Percentiles rank a stretch among this genome's conserved stretches.
Conservation (phyloP, 2,329 filamentous ascomycete genomes). For the Xylariomycetidae sp. region DNA sequence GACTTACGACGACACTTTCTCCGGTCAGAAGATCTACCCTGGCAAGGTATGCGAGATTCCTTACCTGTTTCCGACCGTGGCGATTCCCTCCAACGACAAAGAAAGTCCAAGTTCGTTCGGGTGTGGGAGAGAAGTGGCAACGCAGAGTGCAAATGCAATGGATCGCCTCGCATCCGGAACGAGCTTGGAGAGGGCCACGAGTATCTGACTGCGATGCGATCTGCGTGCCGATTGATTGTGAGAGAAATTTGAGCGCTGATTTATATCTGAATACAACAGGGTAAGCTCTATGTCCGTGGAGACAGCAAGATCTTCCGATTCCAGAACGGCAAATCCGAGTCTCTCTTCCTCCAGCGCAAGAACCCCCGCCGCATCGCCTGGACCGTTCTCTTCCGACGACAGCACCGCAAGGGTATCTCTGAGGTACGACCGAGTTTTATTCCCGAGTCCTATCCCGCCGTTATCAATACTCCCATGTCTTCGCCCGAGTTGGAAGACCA, state of each 20-base stretch:
- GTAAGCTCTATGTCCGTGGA: conserved; percentile 98
- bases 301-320: conserved; percentile 99
- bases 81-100: conserved; percentile 22
- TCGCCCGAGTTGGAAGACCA: too few relatives aligned
- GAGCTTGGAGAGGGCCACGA: too few relatives aligned
- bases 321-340: conserved; percentile 99
- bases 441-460: too few relatives aligned
- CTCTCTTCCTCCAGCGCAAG: conserved; percentile 99
- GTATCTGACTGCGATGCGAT: too few relatives aligned
- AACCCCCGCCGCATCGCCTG: conserved; percentile 99
- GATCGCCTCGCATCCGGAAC: too few relatives aligned
- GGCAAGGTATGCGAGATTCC: conserved; percentile 51
- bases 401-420: conserved; percentile 99
- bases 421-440: conserved; percentile 66
- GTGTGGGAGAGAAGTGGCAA: conserved; percentile 3
- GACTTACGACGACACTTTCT: conserved; percentile 64
- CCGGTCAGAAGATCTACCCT: conserved; percentile 63
- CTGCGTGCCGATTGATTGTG: conserved; percentile 1
- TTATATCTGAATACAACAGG: conserved; percentile 50
- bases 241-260: conserved; percentile 23
- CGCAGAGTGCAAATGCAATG: too few relatives aligned
- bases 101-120: too few relatives aligned
- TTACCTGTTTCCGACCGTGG: conserved; percentile 11
- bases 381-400: conserved; percentile 96
- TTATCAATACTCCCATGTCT: too few relatives aligned